Base-by-base conservation (phyloP, 164 flowering plant genomes). In the Aristolochia fimbriata region DNA sequence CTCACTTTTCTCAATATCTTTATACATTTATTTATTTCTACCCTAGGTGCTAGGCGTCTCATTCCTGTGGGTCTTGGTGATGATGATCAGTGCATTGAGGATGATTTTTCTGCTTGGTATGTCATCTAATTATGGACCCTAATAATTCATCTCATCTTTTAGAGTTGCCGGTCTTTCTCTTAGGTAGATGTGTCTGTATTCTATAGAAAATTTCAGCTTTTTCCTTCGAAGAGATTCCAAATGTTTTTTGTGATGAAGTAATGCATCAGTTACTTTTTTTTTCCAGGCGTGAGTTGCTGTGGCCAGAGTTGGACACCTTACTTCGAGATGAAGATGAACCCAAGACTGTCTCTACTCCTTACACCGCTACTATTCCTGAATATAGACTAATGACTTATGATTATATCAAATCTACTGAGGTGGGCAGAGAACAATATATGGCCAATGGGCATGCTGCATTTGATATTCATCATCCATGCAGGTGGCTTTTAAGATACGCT, bases 401-500 rank as follows among this genome's bases (percentile, higher is more conserved):
- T 65, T 63, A 81, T 24, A 19, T 61, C 13, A 63, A 27, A 37
- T 60, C 70, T 21, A 19, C 73, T 25, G 16, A 4, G 33, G 78
- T 68, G 62, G 82, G 77, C 41, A 71, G 67, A 31, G n/a, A 52
- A 64, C 57, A 46, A 16, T 73, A n/a, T 57, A 47, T 66, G 70
- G 57, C 78, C 15, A 85, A 87, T 73, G 96, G 91, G 20, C 68
- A 73, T 80, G 72, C 74, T 66, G 55, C 73, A 41, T 76, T 70
- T 76, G 97, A 91, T 65, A 69, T 78, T 58, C 96, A 86, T 51
- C 97, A 91, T 77, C 97, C 97, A 10, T 88, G 96, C 96, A 82
- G 88, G 97, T 91, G 71, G 23, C 20, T 47, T 13, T 41, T 10
- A 57, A 16, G 0, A 57, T 27, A 10, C n/a, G 24, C 15, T 31